Percentiles rank a stretch among this genome's conserved stretches.
phyloP scores from a whole-genome alignment of 1,284 basidiomycete genomes.

The Ustilago curta region DNA sequence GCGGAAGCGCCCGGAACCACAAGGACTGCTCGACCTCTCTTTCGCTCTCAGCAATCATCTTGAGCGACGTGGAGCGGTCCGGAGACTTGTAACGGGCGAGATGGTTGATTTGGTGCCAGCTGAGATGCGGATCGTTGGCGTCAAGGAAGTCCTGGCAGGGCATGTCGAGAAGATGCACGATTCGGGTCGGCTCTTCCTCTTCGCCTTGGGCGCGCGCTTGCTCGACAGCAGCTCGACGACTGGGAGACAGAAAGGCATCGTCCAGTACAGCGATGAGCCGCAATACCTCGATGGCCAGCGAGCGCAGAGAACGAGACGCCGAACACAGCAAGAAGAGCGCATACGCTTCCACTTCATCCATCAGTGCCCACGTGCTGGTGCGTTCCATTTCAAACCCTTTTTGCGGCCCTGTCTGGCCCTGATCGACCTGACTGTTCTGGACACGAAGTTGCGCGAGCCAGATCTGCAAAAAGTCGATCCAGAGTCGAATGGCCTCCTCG shows the following conservation, averaged over 20 bases:
- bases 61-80: constrained; percentile 42
- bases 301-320: constrained; percentile 76
- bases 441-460: constrained; percentile 74
- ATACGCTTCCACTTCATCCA: constrained; percentile 77
- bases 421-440: constrained; percentile 51
- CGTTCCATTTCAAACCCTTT: constrained; percentile 57
- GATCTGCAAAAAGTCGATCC: constrained; percentile 79
- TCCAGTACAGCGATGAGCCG: constrained; percentile 65
- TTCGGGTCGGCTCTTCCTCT: constrained; percentile 57
- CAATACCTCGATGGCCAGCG: constrained; percentile 64
- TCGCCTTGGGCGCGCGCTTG: constrained; percentile 61
- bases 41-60: constrained; percentile 70
- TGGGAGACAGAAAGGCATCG: constrained; percentile 49
- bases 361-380: constrained; percentile 65
- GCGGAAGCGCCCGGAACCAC: constrained; percentile 71
- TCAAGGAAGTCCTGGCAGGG: constrained; percentile 52
- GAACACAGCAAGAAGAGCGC: constrained; percentile 79
- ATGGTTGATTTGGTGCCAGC: constrained; percentile 52
- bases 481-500: constrained; percentile 76
- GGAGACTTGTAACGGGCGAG: constrained; percentile 50
- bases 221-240: constrained; percentile 52
- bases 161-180: constrained; percentile 61
- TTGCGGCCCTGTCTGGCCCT: constrained; percentile 13
- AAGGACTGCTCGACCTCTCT: constrained; percentile 70
- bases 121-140: constrained; percentile 48